These are phyloP conservation scores for Clavariopsis aquatica DNA, from an alignment of 495 filamentous ascomycete species.

Conservation along the genomic window DNA sequence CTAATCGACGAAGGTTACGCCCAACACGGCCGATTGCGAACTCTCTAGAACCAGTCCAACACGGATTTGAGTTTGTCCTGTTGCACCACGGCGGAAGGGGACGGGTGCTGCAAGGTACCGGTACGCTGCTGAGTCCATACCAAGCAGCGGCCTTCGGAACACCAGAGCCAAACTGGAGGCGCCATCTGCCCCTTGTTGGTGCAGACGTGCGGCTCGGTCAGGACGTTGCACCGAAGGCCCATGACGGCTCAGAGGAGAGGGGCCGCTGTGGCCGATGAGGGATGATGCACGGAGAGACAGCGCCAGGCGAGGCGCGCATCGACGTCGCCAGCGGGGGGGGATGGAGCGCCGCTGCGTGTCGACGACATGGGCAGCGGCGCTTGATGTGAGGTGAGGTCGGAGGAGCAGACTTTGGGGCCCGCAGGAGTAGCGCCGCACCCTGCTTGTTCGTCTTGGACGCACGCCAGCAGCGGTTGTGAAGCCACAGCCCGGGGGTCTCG, in stretches of 20 bases:
- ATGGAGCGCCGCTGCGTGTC: constrained; percentile 9
- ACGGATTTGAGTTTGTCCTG: constrained; percentile 19
- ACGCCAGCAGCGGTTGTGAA: background rate
- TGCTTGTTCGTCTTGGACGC: constrained; percentile 4
- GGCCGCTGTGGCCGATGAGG: background rate
- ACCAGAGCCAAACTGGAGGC: constrained; percentile 33
- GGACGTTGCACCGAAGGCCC: constrained; percentile 12
- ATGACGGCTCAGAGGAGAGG: background rate
- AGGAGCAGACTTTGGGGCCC: background rate
- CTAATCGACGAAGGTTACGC: constrained; percentile 26
- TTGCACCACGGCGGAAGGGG: constrained; percentile 18
- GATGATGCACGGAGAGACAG: background rate
- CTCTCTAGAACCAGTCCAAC: constrained; percentile 22
- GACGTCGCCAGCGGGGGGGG: constrained; percentile 8
- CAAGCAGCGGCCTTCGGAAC: constrained; percentile 23
- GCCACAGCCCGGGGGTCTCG: background rate
- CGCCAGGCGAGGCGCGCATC: constrained; percentile 14
- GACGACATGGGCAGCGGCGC: constrained; percentile 10
- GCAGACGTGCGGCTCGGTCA: constrained; percentile 27
- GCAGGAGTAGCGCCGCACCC: constrained; percentile 27
- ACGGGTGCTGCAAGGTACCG: constrained; percentile 38
- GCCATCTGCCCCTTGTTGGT: constrained; percentile 34
- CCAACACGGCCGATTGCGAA: constrained; percentile 23
- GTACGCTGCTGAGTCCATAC: constrained; percentile 23
- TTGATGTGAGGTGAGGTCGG: constrained; percentile 13